phyloP scores from a whole-genome alignment of 1,284 basidiomycete species.

The Chondrostereum purpureum region DNA sequence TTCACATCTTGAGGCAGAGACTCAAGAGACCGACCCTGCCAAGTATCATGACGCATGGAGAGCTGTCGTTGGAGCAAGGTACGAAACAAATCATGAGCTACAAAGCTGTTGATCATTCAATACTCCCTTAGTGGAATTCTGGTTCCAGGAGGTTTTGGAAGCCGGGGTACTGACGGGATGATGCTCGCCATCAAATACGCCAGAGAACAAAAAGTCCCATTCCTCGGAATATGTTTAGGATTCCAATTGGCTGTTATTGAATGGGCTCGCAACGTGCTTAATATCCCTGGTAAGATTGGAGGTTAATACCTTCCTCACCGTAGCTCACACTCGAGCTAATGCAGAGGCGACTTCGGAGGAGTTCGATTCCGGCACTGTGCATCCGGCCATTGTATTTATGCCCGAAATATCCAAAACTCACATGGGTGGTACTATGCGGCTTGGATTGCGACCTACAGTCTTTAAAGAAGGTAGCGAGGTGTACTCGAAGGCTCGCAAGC shows the following conservation, averaged over 20 bases:
- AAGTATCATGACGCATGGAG: conserved; percentile 97
- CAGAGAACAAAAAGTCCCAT: conserved; percentile 90
- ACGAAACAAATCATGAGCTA: too few relatives aligned
- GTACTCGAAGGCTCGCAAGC: conserved; percentile 66
- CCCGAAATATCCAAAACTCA: conserved; percentile 98
- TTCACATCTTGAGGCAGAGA: conserved; percentile 83
- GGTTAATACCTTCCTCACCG: conserved; percentile 15
- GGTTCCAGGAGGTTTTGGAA: conserved; percentile 93
- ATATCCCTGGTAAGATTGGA: conserved; percentile 57
- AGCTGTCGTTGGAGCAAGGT: conserved; percentile 86
- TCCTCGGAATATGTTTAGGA: conserved; percentile 95
- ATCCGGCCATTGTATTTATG: conserved; percentile 95
- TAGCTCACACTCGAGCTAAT: too few relatives aligned
- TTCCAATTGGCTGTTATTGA: conserved; percentile 98
- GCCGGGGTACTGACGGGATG: conserved; percentile 96
- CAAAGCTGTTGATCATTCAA: too few relatives aligned
- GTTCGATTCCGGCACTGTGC: conserved; percentile 52
- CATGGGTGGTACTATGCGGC: conserved; percentile 97
- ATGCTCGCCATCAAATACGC: conserved; percentile 96
- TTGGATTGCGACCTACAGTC: conserved; percentile 90
- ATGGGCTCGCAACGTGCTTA: conserved; percentile 86
- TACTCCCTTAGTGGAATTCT: conserved; percentile 70
- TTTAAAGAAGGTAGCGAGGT: conserved; percentile 62
- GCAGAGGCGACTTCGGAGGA: conserved; percentile 86
- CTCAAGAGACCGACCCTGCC: conserved; percentile 75